Percentiles rank a stretch among this genome's conserved stretches.
These are phyloP conservation scores for Cyberlindnera suaveolens DNA, from an alignment of 805 yeast genomes.

Conservation along the genomic window DNA sequence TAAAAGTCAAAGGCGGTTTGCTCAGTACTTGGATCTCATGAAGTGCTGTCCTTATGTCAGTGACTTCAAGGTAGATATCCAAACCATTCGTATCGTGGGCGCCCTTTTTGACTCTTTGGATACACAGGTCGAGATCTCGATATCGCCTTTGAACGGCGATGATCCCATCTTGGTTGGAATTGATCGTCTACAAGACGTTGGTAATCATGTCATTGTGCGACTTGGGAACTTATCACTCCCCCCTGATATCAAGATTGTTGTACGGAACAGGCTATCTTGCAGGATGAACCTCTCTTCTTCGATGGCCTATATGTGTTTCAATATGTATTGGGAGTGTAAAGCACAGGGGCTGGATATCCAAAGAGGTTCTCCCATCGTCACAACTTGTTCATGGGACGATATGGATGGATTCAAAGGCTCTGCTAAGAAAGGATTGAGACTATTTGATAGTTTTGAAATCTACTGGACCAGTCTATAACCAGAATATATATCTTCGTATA, in stretches of 20 bases:
- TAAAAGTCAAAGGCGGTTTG: conserved; percentile 58
- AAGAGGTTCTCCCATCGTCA: background rate
- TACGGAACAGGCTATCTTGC: background rate
- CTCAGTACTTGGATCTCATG: conserved; percentile 40
- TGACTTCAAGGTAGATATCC: background rate
- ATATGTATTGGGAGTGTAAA: conserved; percentile 36
- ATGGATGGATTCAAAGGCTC: conserved; percentile 69
- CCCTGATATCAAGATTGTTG: conserved; percentile 2
- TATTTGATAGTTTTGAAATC: conserved; percentile 37
- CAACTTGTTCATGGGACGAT: conserved; percentile 34
- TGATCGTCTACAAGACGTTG: background rate
- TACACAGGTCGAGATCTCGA: background rate
- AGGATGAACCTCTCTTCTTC: conserved; percentile 3
- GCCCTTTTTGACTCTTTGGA: background rate
- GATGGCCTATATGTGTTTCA: conserved; percentile 36
- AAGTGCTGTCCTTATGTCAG: background rate
- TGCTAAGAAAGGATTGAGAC: conserved; percentile 41
- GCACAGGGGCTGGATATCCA: conserved; percentile 8
- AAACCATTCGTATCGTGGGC: background rate
- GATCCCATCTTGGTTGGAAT: background rate
- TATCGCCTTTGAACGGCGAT: background rate
- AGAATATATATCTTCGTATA: background rate
- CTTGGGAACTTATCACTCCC: background rate
- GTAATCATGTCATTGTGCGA: background rate
- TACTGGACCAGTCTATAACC: conserved; percentile 1